Evolutionary conservation across 140 eudicot genomes (phyloP).

Genomic region (Stevia rebaudiana): DNA sequence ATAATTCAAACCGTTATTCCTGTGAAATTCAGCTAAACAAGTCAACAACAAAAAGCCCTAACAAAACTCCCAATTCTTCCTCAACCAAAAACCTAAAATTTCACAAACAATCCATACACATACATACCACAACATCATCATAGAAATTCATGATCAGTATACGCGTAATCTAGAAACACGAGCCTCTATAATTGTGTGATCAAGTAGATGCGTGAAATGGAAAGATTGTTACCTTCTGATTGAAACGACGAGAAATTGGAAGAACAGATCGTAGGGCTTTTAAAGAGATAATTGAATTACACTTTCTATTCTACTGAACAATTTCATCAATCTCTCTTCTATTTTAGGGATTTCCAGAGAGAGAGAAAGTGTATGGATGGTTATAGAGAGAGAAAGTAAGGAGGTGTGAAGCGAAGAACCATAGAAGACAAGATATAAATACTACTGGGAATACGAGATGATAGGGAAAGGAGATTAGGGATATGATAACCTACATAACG

Average conservation of each 20-base stretch:
- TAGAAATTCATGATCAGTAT: not conserved
- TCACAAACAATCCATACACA: not conserved
- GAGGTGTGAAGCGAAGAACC: slow-evolving; percentile 34
- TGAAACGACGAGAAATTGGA: not conserved
- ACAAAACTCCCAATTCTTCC: slow-evolving; percentile 15
- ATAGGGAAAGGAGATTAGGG: slow-evolving; percentile 23
- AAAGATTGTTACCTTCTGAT: slow-evolving; percentile 3
- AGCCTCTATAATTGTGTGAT: not conserved
- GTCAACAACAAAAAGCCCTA: slow-evolving; percentile 22
- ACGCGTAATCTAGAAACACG: slow-evolving; percentile 1
- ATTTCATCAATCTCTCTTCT: slow-evolving; percentile 5
- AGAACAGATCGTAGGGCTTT: slow-evolving; percentile 6
- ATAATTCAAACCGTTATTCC: not conserved
- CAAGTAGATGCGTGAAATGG: not conserved
- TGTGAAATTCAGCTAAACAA: slow-evolving; percentile 12
- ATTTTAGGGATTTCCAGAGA: slow-evolving; percentile 20
- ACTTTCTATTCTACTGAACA: not conserved
- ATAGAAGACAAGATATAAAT: slow-evolving; percentile 22
- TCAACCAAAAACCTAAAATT: slow-evolving; percentile 19
- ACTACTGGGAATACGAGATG: slow-evolving; percentile 18
- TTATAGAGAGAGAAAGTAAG: slow-evolving; percentile 23
- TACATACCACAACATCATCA: slow-evolving; percentile 1
- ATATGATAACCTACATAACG: fast-evolving
- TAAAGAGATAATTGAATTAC: not conserved
- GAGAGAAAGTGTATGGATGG: slow-evolving; percentile 19